phyloP scores from a whole-genome alignment of 441 rosid species.

The Macaranga tanarius region DNA sequence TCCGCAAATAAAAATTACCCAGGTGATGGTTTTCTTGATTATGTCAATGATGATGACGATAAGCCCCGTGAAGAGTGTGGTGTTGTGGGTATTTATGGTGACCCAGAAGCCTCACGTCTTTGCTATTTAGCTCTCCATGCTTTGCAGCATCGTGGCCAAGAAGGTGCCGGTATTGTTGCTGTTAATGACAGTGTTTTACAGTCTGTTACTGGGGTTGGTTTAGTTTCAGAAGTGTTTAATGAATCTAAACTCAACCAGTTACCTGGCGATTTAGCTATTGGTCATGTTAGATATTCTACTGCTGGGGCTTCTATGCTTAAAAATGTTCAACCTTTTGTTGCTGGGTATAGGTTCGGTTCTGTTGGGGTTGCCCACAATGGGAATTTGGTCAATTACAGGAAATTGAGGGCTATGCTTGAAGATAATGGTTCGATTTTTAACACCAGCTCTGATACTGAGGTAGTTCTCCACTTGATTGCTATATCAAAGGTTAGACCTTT shows the following conservation, averaged over 20 bases:
- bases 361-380: constrained; percentile 90
- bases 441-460: constrained; percentile 82
- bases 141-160: constrained; percentile 89
- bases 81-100: constrained; percentile 87
- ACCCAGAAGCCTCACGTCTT: constrained; percentile 86
- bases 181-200: constrained; percentile 67
- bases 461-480: constrained; percentile 83
- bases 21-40: constrained; percentile 19
- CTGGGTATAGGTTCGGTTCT: constrained; percentile 72
- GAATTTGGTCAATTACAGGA: constrained; percentile 64
- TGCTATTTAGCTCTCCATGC: constrained; percentile 91
- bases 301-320: constrained; percentile 88
- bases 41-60: constrained; percentile 42
- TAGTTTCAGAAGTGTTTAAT: constrained; percentile 83
- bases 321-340: constrained; percentile 86
- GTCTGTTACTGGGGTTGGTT: constrained; percentile 88
- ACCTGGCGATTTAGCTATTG: constrained; percentile 76
- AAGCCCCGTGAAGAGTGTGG: constrained; percentile 97
- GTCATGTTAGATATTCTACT: constrained; percentile 87
- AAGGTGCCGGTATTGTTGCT: constrained; percentile 95
- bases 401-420: constrained; percentile 61
- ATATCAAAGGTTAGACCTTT: constrained; percentile 77
- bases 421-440: constrained; percentile 79
- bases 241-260: constrained; percentile 73
- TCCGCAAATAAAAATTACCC: constrained; percentile 20